Conservation (phyloP, 768 basidiomycete genomes). For the Lyophyllum shimeji region DNA sequence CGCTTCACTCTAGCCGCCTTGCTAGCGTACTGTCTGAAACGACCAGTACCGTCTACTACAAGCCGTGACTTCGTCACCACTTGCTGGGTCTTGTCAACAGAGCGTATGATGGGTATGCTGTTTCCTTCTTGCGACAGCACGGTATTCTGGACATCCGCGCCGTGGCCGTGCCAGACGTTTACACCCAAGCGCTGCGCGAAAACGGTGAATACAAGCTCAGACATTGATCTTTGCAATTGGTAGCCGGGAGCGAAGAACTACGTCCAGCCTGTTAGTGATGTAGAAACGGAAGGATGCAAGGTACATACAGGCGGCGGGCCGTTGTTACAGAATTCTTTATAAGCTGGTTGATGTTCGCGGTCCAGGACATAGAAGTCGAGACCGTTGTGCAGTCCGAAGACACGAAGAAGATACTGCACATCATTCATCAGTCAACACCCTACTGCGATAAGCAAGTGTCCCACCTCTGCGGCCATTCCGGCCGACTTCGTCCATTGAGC, state of each 20-base stretch:
- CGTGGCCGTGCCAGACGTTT: constrained; percentile 2
- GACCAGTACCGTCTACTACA: constrained; percentile 1
- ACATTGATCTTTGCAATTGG: background rate
- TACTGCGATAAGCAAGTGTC: background rate
- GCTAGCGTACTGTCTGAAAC: constrained; percentile 1
- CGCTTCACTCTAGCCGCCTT: background rate
- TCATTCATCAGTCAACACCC: background rate
- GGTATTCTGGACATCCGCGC: background rate
- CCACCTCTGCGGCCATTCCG: background rate
- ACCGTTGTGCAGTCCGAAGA: background rate
- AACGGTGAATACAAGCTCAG: background rate
- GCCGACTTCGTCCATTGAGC: constrained; percentile 1
- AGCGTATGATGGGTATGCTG: background rate
- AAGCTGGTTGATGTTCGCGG: background rate
- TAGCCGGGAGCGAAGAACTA: background rate
- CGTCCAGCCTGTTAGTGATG: background rate
- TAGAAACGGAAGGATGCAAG: background rate
- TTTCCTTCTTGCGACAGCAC: background rate
- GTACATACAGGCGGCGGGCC: background rate
- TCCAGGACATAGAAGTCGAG: background rate
- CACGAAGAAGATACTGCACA: background rate
- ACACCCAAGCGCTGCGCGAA: constrained; percentile 1
- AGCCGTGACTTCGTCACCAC: background rate
- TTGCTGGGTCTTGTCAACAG: background rate
- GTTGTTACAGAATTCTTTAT: background rate